Conservation (phyloP, 306 rosid genomes). For the Oemleria cerasiformis region DNA sequence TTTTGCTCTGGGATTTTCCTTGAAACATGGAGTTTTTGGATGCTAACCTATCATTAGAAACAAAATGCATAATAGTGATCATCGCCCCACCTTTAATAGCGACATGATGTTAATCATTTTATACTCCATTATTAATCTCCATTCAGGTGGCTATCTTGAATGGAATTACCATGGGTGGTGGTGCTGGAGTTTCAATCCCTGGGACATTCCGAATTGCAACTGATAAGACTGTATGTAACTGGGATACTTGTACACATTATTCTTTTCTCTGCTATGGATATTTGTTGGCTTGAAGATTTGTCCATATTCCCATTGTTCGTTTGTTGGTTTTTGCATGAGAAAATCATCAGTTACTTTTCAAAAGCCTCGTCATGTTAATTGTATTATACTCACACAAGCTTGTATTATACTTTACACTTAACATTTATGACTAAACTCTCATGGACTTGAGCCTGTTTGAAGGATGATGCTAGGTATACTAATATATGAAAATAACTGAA, state of each 20-base stretch:
- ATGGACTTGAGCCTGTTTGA: background rate
- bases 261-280: background rate
- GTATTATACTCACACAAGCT: background rate
- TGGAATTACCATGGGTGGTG: conserved; percentile 98
- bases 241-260: background rate
- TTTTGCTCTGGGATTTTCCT: no score
- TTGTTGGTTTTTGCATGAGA: background rate
- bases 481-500: background rate
- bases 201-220: conserved; percentile 85
- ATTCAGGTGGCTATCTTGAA: conserved; percentile 81
- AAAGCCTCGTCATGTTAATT: background rate
- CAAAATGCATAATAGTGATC: no score
- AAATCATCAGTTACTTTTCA: background rate
- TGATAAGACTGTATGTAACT: conserved; percentile 70
- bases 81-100: background rate
- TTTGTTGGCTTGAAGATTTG: conserved; percentile 1
- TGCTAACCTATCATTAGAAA: background rate
- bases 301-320: conserved; percentile 9
- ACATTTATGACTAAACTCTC: background rate
- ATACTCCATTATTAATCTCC: conserved; percentile 16
- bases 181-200: conserved; percentile 89
- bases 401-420: background rate
- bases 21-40: background rate
- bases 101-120: background rate
- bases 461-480: background rate